Conservation (phyloP, 495 filamentous ascomycete species). For the Daldinia childiae region DNA sequence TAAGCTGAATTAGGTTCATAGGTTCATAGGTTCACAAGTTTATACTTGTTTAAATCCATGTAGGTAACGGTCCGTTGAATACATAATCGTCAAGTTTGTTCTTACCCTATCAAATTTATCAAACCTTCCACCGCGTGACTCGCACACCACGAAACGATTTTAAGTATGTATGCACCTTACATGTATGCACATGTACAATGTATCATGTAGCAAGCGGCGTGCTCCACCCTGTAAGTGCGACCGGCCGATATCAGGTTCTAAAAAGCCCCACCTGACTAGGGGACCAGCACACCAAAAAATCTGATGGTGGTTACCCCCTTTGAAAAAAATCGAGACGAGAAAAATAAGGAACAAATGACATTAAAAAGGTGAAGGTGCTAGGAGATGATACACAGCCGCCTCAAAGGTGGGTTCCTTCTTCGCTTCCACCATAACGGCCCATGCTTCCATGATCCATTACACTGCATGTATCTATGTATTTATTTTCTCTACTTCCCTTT, state of each 20-base stretch:
- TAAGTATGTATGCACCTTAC: neutral
- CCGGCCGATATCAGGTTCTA: slow-evolving; percentile 37
- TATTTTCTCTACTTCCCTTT: slow-evolving; percentile 10
- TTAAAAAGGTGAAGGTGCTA: neutral
- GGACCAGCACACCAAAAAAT: slow-evolving; percentile 12
- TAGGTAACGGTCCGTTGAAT: neutral
- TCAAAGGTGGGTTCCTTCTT: slow-evolving; percentile 26
- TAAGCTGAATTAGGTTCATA: neutral
- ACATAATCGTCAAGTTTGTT: slow-evolving; percentile 1
- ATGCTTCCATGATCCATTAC: slow-evolving; percentile 5
- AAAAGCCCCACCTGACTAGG: slow-evolving; percentile 35
- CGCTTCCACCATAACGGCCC: slow-evolving; percentile 14
- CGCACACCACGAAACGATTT: slow-evolving; percentile 28
- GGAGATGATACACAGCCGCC: slow-evolving; percentile 14
- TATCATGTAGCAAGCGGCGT: neutral
- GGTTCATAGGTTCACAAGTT: too few species aligned
- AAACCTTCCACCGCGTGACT: slow-evolving; percentile 43
- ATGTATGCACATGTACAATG: neutral
- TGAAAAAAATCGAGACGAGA: slow-evolving; percentile 1
- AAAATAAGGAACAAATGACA: slow-evolving; percentile 4
- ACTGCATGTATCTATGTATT: slow-evolving; percentile 6
- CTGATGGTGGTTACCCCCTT: slow-evolving; percentile 18
- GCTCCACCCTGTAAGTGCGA: slow-evolving; percentile 15
- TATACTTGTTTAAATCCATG: neutral
- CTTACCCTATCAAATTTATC: slow-evolving; percentile 13